These are phyloP conservation scores for Echinosphaeria canescens DNA, from an alignment of 2,329 filamentous ascomycete genomes.

Conservation along the genomic window DNA sequence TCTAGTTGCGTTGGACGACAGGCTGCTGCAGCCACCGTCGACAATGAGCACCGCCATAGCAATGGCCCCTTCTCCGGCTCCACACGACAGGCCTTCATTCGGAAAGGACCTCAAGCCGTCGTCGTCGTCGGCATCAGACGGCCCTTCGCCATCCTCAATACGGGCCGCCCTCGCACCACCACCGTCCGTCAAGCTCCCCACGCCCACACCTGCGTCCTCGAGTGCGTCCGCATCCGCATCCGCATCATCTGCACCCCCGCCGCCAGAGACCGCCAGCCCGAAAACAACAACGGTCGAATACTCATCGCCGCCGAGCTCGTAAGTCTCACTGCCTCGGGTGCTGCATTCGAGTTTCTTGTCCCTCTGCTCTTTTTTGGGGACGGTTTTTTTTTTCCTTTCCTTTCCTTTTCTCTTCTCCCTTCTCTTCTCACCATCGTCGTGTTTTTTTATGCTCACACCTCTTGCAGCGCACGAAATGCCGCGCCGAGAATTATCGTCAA, in stretches of 20 bases:
- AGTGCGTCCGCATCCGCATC: constrained; percentile 16
- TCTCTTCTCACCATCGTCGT: too few relatives aligned
- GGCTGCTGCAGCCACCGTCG: constrained; percentile 14
- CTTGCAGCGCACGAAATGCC: too few relatives aligned
- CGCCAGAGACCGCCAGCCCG: constrained; percentile 31
- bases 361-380: too few relatives aligned
- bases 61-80: constrained; percentile 46
- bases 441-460: too few relatives aligned
- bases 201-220: constrained; percentile 11
- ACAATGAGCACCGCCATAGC: constrained; percentile 50
- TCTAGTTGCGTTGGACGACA: too few relatives aligned
- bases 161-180: constrained; percentile 22
- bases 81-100: constrained; percentile 39
- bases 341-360: too few relatives aligned
- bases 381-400: too few relatives aligned
- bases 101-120: constrained; percentile 27
- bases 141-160: too few relatives aligned
- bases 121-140: too few relatives aligned
- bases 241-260: constrained; percentile 13
- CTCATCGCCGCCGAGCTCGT: constrained; percentile 37
- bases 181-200: too few relatives aligned
- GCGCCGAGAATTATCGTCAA: constrained; percentile 84
- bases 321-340: too few relatives aligned
- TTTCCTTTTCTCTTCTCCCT: too few relatives aligned
- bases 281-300: constrained; percentile 20